Evolutionary conservation across 345 rosid genomes (phyloP), one percentile per base, ranked within the genome.

Genomic region (Xanthoceras sorbifolium): DNA sequence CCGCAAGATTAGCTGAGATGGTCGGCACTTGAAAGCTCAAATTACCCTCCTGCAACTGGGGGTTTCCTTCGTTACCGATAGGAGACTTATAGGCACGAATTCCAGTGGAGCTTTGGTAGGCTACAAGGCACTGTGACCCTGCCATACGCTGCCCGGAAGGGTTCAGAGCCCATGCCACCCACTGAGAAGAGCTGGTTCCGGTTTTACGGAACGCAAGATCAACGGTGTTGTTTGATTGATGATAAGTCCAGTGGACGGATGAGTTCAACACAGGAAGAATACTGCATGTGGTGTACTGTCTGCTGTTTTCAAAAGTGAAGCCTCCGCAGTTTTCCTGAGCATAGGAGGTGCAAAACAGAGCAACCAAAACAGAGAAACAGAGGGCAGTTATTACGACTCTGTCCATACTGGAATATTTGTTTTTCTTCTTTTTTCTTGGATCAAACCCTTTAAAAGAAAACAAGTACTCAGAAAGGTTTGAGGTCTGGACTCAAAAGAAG

Each of bases 101-200:
- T 3, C 93, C 89, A 71, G 68, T 61, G 1, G 91, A 78, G 62
- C 74, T 83, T 3, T 46, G 84, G 82, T 46, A 87, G 3, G 98
- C 97, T 1, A 92, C 86, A 23, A 94, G 81, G 76, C 91, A 81
- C 73, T 94, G 93, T 1, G 91, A 83, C 4, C 92, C 93, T 0
- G 0, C 3, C 98, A 94, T 94, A 3, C 0, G 1, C 9, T 3
- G 1, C 3, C 79, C 78, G 2, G 9, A 64, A 2, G 96, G 94
- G 76, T 94, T 94, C 66, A 94, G 81, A 9, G 89, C 91, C 96
- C 97, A 92, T 17, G 96, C 67, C 6, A 88, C 69, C 97, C 97
- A 94, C 2, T 74, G 67, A 0, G 86, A 59, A 0, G 88, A 4
- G 1, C 80, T 20, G 48, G 93, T 82, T 31, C 83, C 77, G 0